A percentile compares a stretch with the other conserved stretches of the same genome.
Evolutionary conservation across 768 basidiomycete genomes (phyloP).

Genomic region (Ramaria sp.): DNA sequence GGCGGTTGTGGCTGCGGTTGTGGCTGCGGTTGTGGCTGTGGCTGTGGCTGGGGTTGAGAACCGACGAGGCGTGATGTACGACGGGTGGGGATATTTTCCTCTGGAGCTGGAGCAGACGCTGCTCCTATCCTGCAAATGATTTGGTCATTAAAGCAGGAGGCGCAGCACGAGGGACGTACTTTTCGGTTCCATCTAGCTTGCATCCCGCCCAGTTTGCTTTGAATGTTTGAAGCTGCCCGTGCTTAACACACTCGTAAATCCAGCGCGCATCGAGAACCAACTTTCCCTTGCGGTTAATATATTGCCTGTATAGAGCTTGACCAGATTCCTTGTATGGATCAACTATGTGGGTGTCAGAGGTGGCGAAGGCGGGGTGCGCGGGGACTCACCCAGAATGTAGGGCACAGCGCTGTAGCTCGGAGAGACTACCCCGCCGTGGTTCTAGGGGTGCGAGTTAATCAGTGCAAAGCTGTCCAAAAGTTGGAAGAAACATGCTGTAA

Average conservation of each 20-base stretch:
- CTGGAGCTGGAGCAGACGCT: neutral
- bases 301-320: constrained; percentile 72
- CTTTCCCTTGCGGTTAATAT: constrained; percentile 70
- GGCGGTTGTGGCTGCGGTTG: constrained; percentile 9
- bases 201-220: constrained; percentile 71
- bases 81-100: constrained; percentile 12
- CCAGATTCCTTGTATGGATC: constrained; percentile 72
- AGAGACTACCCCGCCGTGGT: constrained; percentile 65
- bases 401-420: constrained; percentile 69
- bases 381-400: constrained; percentile 63
- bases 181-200: constrained; percentile 66
- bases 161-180: constrained; percentile 30
- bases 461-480: neutral
- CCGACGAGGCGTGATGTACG: constrained; percentile 9
- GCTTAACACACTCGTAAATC: constrained; percentile 68
- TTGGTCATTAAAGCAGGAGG: constrained; percentile 6
- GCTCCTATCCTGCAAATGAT: neutral
- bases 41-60: constrained; percentile 10
- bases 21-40: constrained; percentile 7
- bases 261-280: constrained; percentile 64
- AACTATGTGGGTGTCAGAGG: constrained; percentile 31
- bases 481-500: constrained; percentile 42
- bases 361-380: neutral
- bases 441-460: constrained; percentile 28
- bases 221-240: constrained; percentile 61